Evolutionary conservation across 2,329 filamentous ascomycete species (phyloP).

Genomic region (Rhynchosporium graminicola): DNA sequence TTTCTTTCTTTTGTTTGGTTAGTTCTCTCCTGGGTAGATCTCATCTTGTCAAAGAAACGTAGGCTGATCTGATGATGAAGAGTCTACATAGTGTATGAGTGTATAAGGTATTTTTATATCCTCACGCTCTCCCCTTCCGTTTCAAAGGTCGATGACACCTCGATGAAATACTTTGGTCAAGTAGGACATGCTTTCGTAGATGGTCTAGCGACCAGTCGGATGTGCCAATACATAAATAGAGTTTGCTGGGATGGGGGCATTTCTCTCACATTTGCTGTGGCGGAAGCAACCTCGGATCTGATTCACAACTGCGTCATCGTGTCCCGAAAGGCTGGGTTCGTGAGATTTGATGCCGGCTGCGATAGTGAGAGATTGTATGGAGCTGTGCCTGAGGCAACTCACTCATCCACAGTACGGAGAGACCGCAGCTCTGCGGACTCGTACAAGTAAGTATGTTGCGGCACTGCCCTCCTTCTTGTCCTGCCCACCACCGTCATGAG

Average conservation of each 20-base stretch:
- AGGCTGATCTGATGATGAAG: too few species aligned
- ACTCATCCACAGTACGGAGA: too few species aligned
- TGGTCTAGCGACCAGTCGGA: not conserved
- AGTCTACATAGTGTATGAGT: too few species aligned
- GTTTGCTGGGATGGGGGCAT: not conserved
- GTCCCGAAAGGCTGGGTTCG: conserved; percentile 1
- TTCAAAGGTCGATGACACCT: not conserved
- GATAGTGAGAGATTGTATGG: not conserved
- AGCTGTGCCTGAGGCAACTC: not conserved
- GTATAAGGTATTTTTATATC: too few species aligned
- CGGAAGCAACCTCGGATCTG: conserved; percentile 7
- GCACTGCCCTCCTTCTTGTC: too few species aligned
- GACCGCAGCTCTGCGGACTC: too few species aligned
- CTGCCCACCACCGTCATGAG: too few species aligned
- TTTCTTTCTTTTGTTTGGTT: not conserved
- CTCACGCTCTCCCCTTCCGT: not conserved
- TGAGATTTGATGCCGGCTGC: not conserved
- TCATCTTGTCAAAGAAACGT: too few species aligned
- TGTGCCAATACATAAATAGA: not conserved
- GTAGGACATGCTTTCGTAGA: too few species aligned
- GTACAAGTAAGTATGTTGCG: too few species aligned
- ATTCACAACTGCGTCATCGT: conserved; percentile 3
- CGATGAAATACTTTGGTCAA: not conserved
- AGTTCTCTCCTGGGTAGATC: not conserved
- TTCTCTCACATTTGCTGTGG: not conserved